Evolutionary conservation across 176 grass and related monocot species (phyloP).

Genomic region (Tillandsia fasciculata): DNA sequence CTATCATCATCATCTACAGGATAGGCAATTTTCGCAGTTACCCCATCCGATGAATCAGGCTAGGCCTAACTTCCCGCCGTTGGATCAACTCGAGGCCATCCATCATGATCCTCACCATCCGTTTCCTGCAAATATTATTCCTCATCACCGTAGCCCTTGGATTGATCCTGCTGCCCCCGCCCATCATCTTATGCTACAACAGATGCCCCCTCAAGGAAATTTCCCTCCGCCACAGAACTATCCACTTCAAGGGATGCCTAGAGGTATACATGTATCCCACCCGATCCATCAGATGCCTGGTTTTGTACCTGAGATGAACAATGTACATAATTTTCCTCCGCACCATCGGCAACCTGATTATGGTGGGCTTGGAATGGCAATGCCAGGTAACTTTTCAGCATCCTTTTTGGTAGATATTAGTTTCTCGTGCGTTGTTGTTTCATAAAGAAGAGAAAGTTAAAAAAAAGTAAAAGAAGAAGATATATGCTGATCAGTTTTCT

Average conservation of each 20-base stretch:
- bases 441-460: neutral
- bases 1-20: slow-evolving; percentile 49
- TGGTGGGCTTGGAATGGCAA: slow-evolving; percentile 55
- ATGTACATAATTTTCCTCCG: slow-evolving; percentile 66
- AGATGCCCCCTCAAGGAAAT: slow-evolving; percentile 42
- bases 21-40: slow-evolving; percentile 35
- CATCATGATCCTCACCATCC: slow-evolving; percentile 45
- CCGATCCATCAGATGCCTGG: slow-evolving; percentile 47
- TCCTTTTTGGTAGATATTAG: slow-evolving; percentile 13
- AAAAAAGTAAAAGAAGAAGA: too few species aligned
- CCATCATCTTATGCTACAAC: slow-evolving; percentile 64
- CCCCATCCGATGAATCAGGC: slow-evolving; percentile 26
- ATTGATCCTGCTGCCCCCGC: slow-evolving; percentile 26
- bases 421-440: slow-evolving; percentile 11
- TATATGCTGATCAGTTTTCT: too few species aligned
- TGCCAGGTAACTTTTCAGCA: slow-evolving; percentile 49
- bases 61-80: neutral
- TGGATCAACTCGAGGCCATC: slow-evolving; percentile 24
- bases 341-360: slow-evolving; percentile 59
- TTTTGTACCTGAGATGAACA: slow-evolving; percentile 60
- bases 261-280: slow-evolving; percentile 58
- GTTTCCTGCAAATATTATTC: slow-evolving; percentile 46
- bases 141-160: slow-evolving; percentile 19
- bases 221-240: slow-evolving; percentile 26
- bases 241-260: slow-evolving; percentile 41